Conservation (phyloP, 2,329 filamentous ascomycete species). For the Neoascochyta sp. region DNA sequence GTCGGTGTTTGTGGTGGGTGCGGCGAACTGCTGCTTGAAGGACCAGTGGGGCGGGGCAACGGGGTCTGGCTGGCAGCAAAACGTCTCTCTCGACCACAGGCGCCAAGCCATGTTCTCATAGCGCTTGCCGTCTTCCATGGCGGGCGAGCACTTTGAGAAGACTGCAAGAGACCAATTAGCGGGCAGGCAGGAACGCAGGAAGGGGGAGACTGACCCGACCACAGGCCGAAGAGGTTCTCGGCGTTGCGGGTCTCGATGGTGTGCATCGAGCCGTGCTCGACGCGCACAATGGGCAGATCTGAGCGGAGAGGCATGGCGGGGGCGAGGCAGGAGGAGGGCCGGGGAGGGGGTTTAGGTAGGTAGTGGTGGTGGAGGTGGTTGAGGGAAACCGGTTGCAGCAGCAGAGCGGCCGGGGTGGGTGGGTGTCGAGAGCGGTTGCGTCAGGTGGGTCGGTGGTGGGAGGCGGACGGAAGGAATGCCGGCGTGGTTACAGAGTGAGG, state of each 20-base stretch:
- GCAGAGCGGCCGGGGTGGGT: too few species aligned
- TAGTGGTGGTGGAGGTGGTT: conserved; percentile 4
- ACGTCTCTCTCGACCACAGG: conserved; percentile 89
- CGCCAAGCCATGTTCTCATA: conserved; percentile 94
- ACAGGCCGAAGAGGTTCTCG: conserved; percentile 93
- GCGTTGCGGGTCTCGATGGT: conserved; percentile 91
- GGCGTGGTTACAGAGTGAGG: conserved; percentile 18
- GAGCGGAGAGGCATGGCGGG: conserved; percentile 74
- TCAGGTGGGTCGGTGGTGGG: conserved; percentile 15
- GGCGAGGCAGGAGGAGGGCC: conserved; percentile 1
- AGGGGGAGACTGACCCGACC: conserved; percentile 69
- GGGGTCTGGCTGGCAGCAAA: conserved; percentile 70
- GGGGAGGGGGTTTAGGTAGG: conserved; percentile 3
- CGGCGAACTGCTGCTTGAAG: conserved; percentile 28
- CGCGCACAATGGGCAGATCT: conserved; percentile 80
- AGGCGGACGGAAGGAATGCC: conserved; percentile 16
- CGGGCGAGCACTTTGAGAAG: conserved; percentile 90
- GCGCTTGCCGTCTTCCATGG: conserved; percentile 85
- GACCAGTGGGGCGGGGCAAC: conserved; percentile 32
- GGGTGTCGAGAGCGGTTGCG: conserved; percentile 17
- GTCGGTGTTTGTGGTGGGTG: conserved; percentile 19
- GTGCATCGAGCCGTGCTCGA: conserved; percentile 88
- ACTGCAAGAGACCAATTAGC: conserved; percentile 53
- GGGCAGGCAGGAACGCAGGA: conserved; percentile 1
- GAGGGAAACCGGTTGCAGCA: conserved; percentile 12